Evolutionary conservation across 495 filamentous ascomycete species (phyloP), one percentile per base, ranked within the genome.

Genomic region (Articulospora tetracladia): DNA sequence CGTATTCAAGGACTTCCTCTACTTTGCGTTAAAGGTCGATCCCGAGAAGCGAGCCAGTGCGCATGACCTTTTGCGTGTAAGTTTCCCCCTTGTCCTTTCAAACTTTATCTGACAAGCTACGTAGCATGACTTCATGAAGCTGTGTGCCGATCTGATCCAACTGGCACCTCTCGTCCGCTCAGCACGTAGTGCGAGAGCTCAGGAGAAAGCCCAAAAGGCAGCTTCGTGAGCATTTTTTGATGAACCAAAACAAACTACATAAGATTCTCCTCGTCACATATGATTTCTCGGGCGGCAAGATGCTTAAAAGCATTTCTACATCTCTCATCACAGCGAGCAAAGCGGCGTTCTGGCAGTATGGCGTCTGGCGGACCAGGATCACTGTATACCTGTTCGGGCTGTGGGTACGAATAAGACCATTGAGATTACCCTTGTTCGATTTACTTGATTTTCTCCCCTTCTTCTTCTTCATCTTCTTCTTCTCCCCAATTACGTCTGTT

Each of bases 1-100:
- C 1, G 82, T 90, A 11, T 96, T 98, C 77, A 81, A 84, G 60
- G 92, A 97, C 69, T 98, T 97, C 74, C 75, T 98, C 60, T 83
- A 89, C 60, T 87, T 93, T 71, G 92, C 93, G 2, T 78, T 98
- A 46, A 94, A 93, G 79, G 94, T 98, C 2, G 93, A 97, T 63
- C 93, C 94, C 7, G 94, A 98, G 72, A 96, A 96, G 83, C 81
- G 94, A 73, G 91, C 93, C 15, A 96, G 91, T 65, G 94, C 94
- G 13, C 89, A 95, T 73, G 93, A 97, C 74, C 75, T 98, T 30
- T 78, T 98, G 66, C 85, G 88, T 76, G 93, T 97, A 83, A 71
- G 84, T 76, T 52, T 8, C 11, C 51, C 54, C 34, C 55, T 48
- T 24, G 36, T 27, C 32, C 13, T 24, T 36, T 48, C 19, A 28